Conservation (phyloP, 805 yeast genomes). For the Yamadazyma sp. region DNA sequence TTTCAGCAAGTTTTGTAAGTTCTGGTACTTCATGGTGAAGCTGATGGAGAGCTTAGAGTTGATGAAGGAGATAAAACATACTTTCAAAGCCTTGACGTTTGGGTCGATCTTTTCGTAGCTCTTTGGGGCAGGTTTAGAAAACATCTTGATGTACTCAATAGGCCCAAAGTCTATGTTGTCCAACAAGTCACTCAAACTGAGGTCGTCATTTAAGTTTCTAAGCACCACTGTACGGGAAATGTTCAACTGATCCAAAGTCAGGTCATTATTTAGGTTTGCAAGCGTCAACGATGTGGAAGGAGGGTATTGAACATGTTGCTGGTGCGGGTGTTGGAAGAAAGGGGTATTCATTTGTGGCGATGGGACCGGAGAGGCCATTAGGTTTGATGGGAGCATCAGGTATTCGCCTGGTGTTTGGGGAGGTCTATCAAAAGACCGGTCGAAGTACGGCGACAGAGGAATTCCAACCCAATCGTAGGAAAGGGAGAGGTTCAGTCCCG, state of each 20-base stretch:
- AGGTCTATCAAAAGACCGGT: background rate
- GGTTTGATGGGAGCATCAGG: constrained; percentile 12
- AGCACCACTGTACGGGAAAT: constrained; percentile 38
- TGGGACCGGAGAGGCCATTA: constrained; percentile 14
- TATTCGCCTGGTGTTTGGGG: constrained; percentile 13
- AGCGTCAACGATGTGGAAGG: constrained; percentile 4
- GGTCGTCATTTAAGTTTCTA: constrained; percentile 25
- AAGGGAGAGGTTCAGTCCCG: constrained; percentile 6
- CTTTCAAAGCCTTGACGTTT: constrained; percentile 17
- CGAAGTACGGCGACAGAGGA: constrained; percentile 6
- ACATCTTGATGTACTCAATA: constrained; percentile 55
- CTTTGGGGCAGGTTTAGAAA: constrained; percentile 30
- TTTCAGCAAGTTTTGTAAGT: constrained; percentile 21
- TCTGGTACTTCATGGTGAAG: constrained; percentile 35
- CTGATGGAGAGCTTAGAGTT: constrained; percentile 32
- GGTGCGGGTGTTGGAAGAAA: background rate
- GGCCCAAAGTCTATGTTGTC: constrained; percentile 58
- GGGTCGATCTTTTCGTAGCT: constrained; percentile 22
- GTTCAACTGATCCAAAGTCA: constrained; percentile 33
- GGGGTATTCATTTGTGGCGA: constrained; percentile 39
- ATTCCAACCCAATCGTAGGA: too few relatives aligned
- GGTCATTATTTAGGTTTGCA: constrained; percentile 13
- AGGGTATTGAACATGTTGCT: too few relatives aligned
- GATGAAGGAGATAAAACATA: constrained; percentile 38
- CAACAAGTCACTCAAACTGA: constrained; percentile 35